These are phyloP conservation scores for Beauveria sp. DNA, from an alignment of 2,329 filamentous ascomycete genomes.

Conservation along the genomic window DNA sequence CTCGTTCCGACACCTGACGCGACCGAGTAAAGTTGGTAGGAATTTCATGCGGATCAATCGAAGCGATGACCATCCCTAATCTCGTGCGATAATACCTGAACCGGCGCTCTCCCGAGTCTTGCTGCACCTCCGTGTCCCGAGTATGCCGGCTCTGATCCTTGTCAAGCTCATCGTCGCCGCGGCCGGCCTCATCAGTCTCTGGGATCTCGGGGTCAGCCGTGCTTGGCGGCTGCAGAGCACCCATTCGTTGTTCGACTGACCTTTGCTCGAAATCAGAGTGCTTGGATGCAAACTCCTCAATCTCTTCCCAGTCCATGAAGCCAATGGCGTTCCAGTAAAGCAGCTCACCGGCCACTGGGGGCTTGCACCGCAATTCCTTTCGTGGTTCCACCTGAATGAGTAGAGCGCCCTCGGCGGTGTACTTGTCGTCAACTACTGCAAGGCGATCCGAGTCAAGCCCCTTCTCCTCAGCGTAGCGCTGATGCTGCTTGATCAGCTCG, in stretches of 20 bases:
- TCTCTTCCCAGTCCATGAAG: slow-evolving; percentile 9
- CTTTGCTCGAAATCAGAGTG: not conserved
- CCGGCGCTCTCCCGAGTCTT: too few relatives aligned
- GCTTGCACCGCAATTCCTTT: slow-evolving; percentile 9
- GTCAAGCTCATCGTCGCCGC: too few relatives aligned
- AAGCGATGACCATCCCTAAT: too few relatives aligned
- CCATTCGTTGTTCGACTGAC: not conserved
- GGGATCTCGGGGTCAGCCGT: too few relatives aligned
- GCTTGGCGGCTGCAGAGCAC: too few relatives aligned
- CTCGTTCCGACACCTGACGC: too few relatives aligned
- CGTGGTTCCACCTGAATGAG: not conserved
- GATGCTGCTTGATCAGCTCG: not conserved
- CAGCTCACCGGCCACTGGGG: slow-evolving; percentile 1
- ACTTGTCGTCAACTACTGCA: slow-evolving; percentile 6
- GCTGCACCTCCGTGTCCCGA: too few relatives aligned
- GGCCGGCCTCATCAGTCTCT: too few relatives aligned
- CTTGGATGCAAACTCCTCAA: not conserved
- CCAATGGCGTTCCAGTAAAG: slow-evolving; percentile 6
- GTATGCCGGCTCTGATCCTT: too few relatives aligned
- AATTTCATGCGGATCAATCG: too few relatives aligned
- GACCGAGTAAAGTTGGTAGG: too few relatives aligned
- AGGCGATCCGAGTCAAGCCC: not conserved
- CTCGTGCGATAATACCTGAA: too few relatives aligned
- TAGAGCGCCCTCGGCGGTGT: not conserved
- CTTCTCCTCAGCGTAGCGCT: not conserved